Base-by-base conservation (phyloP, 805 yeast species). In the Starmerella sp. region DNA sequence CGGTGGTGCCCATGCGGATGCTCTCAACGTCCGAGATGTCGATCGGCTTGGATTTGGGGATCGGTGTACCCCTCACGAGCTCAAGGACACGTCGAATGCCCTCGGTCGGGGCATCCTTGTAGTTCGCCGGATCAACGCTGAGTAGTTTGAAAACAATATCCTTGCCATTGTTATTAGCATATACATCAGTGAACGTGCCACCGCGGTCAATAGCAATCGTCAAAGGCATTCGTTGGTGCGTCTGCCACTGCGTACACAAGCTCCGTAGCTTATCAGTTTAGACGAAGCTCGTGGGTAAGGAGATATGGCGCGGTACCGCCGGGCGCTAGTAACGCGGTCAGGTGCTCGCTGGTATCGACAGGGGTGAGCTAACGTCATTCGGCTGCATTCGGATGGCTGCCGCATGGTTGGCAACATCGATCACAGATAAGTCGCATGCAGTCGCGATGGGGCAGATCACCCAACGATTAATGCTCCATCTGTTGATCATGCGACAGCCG, bases 1-100 rank as follows among this genome's bases (percentile, higher is more conserved):
- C 93, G 0, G 97, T 90, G 4, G 97, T 89, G 3, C 97, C 97
- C 85, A 90, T 83, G 54, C 95, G 74, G 48, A 89, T 80, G 44
- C 82, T 77, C 53, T 79, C 81, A 39, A 88, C 84, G 3, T 70
- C 69, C 6, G 58, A 50, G 30, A 70, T 53, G 3, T 83, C 87
- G 56, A 89, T 68, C 3, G 79, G 81, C 38, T 68, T 67, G 8
- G 79, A 78, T 51, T 86, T 74, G 4, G 89, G 83, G 51, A 86
- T 84, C 9, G 65, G 49, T 6, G 65, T 67, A 1, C 78, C 77
- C 0, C 80, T 77, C 57, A 79, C 78, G 28, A 71, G 69, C 65
- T 86, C 95, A 56, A 90, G 69, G 0, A 86, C 76, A 47, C 95
- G 71, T 60, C 97, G 76, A 41, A 90, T 86, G 8, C 96, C 97